Conservation (phyloP, 2,329 filamentous ascomycete species). For the Atkinsonella hypoxylon region DNA sequence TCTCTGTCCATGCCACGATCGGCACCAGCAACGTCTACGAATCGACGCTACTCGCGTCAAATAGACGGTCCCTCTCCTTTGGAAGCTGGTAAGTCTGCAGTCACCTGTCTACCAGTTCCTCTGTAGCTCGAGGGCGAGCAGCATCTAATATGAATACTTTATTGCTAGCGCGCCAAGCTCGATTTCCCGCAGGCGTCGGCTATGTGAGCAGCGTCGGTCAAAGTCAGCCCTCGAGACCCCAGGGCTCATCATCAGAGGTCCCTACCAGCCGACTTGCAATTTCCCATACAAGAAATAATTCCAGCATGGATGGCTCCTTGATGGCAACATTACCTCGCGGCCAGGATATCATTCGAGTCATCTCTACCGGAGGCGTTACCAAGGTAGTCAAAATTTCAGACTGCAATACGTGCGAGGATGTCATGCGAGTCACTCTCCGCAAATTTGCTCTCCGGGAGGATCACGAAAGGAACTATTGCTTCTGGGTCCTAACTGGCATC, state of each 20-base stretch:
- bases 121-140: no score
- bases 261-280: constrained; percentile 51
- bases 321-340: constrained; percentile 77
- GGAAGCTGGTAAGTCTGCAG: constrained; percentile 33
- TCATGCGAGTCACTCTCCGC: constrained; percentile 77
- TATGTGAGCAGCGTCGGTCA: constrained; percentile 36
- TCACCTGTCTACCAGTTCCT: no score
- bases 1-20: constrained; percentile 43
- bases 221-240: constrained; percentile 17
- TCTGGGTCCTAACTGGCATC: constrained; percentile 80
- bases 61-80: constrained; percentile 36
- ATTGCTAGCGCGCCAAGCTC: constrained; percentile 33
- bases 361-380: constrained; percentile 81
- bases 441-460: constrained; percentile 84
- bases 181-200: constrained; percentile 43
- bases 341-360: constrained; percentile 83
- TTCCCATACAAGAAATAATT: constrained; percentile 65
- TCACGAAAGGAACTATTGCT: constrained; percentile 91
- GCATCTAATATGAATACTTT: constrained; percentile 29
- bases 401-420: constrained; percentile 84
- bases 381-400: constrained; percentile 90
- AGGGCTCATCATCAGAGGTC: constrained; percentile 36
- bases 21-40: constrained; percentile 25
- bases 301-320: constrained; percentile 74
- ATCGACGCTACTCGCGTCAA: constrained; percentile 54